These are phyloP conservation scores for Colletotrichum sp. DNA, from an alignment of 2,329 filamentous ascomycete genomes.

Conservation along the genomic window DNA sequence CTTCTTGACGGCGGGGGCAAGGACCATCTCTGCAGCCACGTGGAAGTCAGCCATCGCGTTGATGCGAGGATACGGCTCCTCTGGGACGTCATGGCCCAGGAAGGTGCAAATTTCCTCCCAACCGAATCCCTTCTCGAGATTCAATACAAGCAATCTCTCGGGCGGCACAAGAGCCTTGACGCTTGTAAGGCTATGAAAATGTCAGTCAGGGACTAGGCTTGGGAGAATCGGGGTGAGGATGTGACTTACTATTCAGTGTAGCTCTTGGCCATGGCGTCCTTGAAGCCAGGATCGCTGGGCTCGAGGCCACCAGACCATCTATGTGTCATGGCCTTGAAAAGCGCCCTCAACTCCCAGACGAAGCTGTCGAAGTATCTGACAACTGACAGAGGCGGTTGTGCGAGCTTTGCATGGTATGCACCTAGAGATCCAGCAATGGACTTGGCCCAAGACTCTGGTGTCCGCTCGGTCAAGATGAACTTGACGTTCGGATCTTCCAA, in stretches of 20 bases:
- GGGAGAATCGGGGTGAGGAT: too few relatives aligned
- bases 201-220: neutral
- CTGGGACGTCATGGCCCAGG: slow-evolving; percentile 31
- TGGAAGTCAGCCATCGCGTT: slow-evolving; percentile 18
- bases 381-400: slow-evolving; percentile 12
- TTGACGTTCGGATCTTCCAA: slow-evolving; percentile 34
- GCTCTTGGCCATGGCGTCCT: slow-evolving; percentile 4
- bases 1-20: slow-evolving; percentile 12
- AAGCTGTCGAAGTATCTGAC: slow-evolving; percentile 13
- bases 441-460: slow-evolving; percentile 36
- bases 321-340: slow-evolving; percentile 9
- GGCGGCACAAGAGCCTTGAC: slow-evolving; percentile 27
- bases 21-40: slow-evolving; percentile 12
- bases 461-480: slow-evolving; percentile 39
- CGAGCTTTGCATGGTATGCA: slow-evolving; percentile 10
- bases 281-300: neutral
- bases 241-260: slow-evolving; percentile 7
- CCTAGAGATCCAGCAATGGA: slow-evolving; percentile 31
- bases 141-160: slow-evolving; percentile 31
- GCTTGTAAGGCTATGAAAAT: slow-evolving; percentile 24
- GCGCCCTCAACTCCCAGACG: slow-evolving; percentile 7
- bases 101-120: slow-evolving; percentile 41
- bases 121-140: slow-evolving; percentile 38
- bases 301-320: slow-evolving; percentile 14
- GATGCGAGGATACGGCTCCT: slow-evolving; percentile 29